Evolutionary conservation across 2,329 filamentous ascomycete species (phyloP).

Genomic region (Diaporthe batatas): DNA sequence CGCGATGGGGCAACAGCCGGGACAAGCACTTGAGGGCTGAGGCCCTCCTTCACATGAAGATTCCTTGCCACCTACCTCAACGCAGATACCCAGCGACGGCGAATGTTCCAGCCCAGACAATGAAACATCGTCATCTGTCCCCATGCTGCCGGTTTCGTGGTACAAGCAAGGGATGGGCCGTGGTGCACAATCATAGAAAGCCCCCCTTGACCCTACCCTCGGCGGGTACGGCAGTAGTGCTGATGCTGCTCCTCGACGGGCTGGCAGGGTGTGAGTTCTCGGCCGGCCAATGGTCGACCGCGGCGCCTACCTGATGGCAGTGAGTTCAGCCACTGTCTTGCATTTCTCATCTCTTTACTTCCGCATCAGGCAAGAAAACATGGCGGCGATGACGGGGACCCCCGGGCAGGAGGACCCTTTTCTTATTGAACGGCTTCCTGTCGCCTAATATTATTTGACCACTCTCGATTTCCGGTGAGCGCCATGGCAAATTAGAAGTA

Average conservation of each 20-base stretch:
- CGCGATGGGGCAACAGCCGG: neutral
- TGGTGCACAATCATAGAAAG: neutral
- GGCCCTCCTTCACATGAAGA: neutral
- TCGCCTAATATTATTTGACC: neutral
- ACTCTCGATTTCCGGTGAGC: neutral
- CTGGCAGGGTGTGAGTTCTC: slow-evolving; percentile 5
- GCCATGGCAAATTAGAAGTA: neutral
- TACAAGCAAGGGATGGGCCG: neutral
- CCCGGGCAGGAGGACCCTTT: too few relatives aligned
- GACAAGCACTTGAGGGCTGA: too few relatives aligned
- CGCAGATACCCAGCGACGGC: neutral
- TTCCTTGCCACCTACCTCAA: neutral
- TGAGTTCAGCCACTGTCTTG: neutral
- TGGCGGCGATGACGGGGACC: too few relatives aligned
- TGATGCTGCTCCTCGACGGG: slow-evolving; percentile 10
- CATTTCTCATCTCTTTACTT: neutral
- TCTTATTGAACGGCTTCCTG: too few relatives aligned
- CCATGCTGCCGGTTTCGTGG: neutral
- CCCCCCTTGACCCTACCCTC: neutral
- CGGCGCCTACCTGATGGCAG: neutral
- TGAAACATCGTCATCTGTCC: neutral
- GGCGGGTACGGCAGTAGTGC: slow-evolving; percentile 27
- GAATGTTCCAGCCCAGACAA: neutral
- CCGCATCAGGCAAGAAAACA: neutral
- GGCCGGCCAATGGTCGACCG: neutral